These are phyloP conservation scores for Hortaea werneckii DNA, from an alignment of 2,329 filamentous ascomycete genomes.

Conservation along the genomic window DNA sequence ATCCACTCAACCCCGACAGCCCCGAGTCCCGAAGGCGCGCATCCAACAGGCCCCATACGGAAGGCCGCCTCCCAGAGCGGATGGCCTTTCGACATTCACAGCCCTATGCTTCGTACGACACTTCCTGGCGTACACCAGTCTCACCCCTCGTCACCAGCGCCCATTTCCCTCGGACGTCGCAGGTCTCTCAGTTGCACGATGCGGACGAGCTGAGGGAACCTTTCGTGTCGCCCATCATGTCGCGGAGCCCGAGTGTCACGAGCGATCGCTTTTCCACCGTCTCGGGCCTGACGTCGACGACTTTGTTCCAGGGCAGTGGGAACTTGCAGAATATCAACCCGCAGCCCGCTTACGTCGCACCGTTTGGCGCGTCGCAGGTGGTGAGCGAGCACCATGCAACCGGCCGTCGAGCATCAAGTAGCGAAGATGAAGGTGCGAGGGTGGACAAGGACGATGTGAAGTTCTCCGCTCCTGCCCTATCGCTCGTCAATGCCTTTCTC, in stretches of 20 bases:
- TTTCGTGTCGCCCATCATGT: conserved; percentile 17
- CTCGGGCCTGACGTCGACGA: conserved; percentile 12
- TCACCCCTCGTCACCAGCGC: conserved; percentile 1
- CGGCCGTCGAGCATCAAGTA: conserved; percentile 49
- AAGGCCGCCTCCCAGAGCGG: neutral
- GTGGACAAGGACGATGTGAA: conserved; percentile 54
- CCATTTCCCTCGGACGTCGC: neutral
- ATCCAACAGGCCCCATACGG: neutral
- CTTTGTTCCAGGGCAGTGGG: conserved; percentile 5
- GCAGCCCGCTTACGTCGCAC: conserved; percentile 75
- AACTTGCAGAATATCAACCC: conserved; percentile 47
- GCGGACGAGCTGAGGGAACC: neutral
- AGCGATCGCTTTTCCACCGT: conserved; percentile 15
- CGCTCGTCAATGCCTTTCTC: conserved; percentile 80
- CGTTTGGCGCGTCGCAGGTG: conserved; percentile 80
- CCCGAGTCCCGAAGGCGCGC: neutral
- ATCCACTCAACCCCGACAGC: neutral
- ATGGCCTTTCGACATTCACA: neutral
- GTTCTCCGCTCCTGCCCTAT: conserved; percentile 63
- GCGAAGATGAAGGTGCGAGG: conserved; percentile 53
- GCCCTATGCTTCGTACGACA: neutral
- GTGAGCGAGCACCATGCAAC: conserved; percentile 80
- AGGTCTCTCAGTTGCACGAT: neutral
- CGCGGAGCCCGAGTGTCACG: conserved; percentile 12
- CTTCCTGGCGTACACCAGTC: neutral